Base-by-base conservation (phyloP, 108 stramenopile species). In the Bacterosira constricta region DNA sequence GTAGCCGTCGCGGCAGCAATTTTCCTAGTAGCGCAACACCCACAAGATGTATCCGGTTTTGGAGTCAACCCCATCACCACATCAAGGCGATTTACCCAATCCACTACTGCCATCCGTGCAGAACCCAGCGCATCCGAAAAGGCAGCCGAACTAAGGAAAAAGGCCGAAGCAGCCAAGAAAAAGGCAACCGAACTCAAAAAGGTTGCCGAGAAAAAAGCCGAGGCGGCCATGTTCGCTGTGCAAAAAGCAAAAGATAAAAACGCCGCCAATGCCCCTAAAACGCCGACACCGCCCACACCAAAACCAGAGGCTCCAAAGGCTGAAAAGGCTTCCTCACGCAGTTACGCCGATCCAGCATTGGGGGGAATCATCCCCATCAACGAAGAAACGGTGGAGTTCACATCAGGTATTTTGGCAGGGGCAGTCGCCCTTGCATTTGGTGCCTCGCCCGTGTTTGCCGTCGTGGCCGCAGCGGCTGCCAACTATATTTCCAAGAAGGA, bases 401-500 rank as follows among this genome's bases (percentile, higher is more conserved):
- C 80, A 30, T 69, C 80, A 12, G 80, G 80, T 50, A 35, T 81
- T 17, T 11, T 81, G 11, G 80, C 63, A 34, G 80, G 71, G 34
- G 56, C 56, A 4, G 29, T 71, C 26, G 80, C 64, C n/a, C 60
- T 81, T 15, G 73, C 66, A 17, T 9, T 77, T 7, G 66, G 66
- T 23, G 67, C 60, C 32, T 60, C 58, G 1, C 76, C 76, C 20
- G 56, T 69, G 5, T 45, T 77, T 2, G 76, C 76, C 27, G 68
- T 77, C 27, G 76, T 77, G 4, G 67, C 67, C 4, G 76, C 76
- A 21, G 76, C 76, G 26, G 68, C 73, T n/a, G 80, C 76, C 20
- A 81, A 81, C 41, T 81, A 77, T 55, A 58, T 73, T 25, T 81
- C 80, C 23, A 77, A 71, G 59, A 81, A 77, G 53, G 56, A 77